Base-by-base conservation (phyloP, 352 stramenopile species). In the Globisporangium megalacanthum region DNA sequence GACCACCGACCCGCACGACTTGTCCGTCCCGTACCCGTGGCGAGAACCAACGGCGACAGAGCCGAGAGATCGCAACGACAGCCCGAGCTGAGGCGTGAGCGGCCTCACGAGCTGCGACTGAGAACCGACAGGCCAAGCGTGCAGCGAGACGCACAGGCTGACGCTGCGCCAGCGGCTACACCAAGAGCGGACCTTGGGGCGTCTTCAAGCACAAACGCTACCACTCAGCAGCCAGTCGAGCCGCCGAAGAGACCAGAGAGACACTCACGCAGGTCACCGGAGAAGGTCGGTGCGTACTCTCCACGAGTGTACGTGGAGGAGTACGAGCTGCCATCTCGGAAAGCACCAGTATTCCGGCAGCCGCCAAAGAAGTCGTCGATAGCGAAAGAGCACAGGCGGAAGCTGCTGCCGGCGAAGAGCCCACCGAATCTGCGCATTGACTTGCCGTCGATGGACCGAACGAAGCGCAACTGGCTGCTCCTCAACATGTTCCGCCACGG, bases 401-500 rank as follows among this genome's bases (percentile, higher is more conserved):
- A 72, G 36, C 56, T 89, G 7, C 70, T 72, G 44, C 77, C 79
- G 0, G 71, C 85, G 9, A 80, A 73, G 61, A 80, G 67, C 25
- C 77, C 79, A 2, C 60, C 66, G 13, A 76, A 81, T 17, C 52
- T 88, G 15, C 73, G 66, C 10, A 77, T 89, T 46, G 61, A 85
- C 8, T 50, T 84, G 2, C 63, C 60, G 6, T 75, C 69, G 22
- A 66, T 86, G 53, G 76, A 86, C 54, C 85, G 86, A 53, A 61
- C 70, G n/a, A 89, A 88, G 44, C 72, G 81, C 31, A 76, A 89
- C 49, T 92, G 82, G 82, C 62, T 92, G 19, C 72, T 90, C 17
- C 67, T 81, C 47, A 92, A 92, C 49, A 90, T 92, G 82, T 90
- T 92, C 62, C 77, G 79, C 2, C 74, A 88, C 44, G 77, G 77